Percentiles rank a stretch among this genome's conserved stretches.
Conservation (phyloP, 305 asterid species). For the Plantago rigida region DNA sequence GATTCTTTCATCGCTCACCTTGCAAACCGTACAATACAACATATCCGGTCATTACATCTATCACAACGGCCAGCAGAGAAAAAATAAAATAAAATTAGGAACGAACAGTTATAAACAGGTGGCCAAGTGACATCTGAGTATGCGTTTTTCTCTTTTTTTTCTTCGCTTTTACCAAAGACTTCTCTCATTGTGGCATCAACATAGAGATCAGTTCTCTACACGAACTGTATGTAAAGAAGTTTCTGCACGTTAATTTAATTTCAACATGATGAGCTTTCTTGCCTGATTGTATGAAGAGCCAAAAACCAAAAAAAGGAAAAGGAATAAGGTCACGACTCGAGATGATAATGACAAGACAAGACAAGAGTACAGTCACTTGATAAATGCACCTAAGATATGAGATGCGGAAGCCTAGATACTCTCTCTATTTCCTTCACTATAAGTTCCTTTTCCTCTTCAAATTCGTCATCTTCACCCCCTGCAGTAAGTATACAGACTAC, state of each 20-base stretch:
- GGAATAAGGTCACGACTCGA: neutral
- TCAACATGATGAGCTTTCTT: conserved; percentile 20
- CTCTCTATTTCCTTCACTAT: conserved; percentile 85
- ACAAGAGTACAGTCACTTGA: conserved; percentile 8
- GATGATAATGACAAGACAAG: neutral
- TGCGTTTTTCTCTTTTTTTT: conserved; percentile 9
- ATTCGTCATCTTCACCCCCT: conserved; percentile 90
- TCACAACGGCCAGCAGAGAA: conserved; percentile 5
- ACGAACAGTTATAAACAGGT: conserved; percentile 10
- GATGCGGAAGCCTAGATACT: conserved; percentile 53
- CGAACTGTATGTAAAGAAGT: conserved; percentile 12
- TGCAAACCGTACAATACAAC: conserved; percentile 28
- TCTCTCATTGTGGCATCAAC: conserved; percentile 5
- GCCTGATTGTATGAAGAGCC: conserved; percentile 15
- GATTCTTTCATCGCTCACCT: neutral
- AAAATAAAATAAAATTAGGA: neutral
- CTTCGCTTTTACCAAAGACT: conserved; percentile 2
- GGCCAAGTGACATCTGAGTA: conserved; percentile 2
- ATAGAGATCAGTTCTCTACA: conserved; percentile 18
- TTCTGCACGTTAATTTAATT: conserved; percentile 21
- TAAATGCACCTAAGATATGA: conserved; percentile 40
- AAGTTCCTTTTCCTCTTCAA: conserved; percentile 91
- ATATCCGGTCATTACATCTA: conserved; percentile 20
- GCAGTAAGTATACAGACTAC: neutral
- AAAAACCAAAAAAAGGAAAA: conserved; percentile 1